Evolutionary conservation across 352 stramenopile species (phyloP), one percentile per base, ranked within the genome.

Genomic region (Phytophthora cactorum): DNA sequence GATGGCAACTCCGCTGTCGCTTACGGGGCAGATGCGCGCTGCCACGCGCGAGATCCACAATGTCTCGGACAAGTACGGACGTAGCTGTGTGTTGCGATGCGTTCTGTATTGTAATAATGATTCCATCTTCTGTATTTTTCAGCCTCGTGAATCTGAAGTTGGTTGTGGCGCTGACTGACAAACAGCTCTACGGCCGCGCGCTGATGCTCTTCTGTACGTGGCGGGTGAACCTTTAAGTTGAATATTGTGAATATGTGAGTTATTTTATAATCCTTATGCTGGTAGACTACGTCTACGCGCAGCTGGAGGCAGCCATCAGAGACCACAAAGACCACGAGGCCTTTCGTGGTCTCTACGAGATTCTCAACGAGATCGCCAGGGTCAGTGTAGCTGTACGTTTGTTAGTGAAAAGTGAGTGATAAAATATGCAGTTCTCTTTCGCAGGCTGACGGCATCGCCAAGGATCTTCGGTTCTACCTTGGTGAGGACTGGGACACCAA

Each of bases 141-240:
- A 92, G 84, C 25, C 65, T 90, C 17, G 77, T 89, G 51, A 92
- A 91, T 47, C 32, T 88, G 44, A 92, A 90, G 79, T 73, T 92
- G 51, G 52, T 89, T 50, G 71, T 92, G 43, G 75, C 82, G 32
- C 69, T 92, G 15, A 92, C 80, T 12, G 81, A 89, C 70, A 84
- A 81, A 32, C 50, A 82, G 38, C 70, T 91, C 52, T 92, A 92
- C 43, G 84, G 84, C 17, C 84, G 79, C 25, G 75, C 81, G 3
- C 47, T 92, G 47, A 70, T 91, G 70, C 74, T 90, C 34, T 90
- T 92, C 63, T 92, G 84, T 92, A 67, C 44, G 84, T 82, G 1
- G 7, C 11, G 5, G 25, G n/a, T 29, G 29, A 4, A n/a, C 17
- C 52, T 39, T 39, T 46, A 38, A 27, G 17, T 67, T 50, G 41